These are phyloP conservation scores for Fusarium aywerte DNA, from an alignment of 2,329 filamentous ascomycete genomes.

Conservation along the genomic window DNA sequence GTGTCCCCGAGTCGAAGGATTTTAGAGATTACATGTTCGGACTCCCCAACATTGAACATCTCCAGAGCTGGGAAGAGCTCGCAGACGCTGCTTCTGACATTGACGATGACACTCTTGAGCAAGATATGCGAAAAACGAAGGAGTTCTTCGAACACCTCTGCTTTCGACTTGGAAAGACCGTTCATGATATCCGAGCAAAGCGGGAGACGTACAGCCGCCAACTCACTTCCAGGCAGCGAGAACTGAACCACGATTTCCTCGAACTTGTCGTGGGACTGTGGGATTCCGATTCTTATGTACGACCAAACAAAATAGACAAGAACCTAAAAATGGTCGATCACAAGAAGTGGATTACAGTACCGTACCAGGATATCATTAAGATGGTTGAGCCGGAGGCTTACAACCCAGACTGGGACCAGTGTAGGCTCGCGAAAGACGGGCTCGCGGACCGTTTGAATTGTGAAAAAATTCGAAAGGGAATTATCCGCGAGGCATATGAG, in stretches of 20 bases:
- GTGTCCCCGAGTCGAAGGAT: slow-evolving; percentile 15
- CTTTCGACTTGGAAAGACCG: slow-evolving; percentile 54
- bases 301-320: slow-evolving; percentile 31
- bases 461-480: slow-evolving; percentile 50
- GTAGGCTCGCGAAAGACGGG: not conserved
- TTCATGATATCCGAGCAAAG: slow-evolving; percentile 28
- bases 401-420: not conserved
- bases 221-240: slow-evolving; percentile 21
- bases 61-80: slow-evolving; percentile 12
- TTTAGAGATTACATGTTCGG: slow-evolving; percentile 20
- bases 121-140: slow-evolving; percentile 14
- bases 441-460: slow-evolving; percentile 17
- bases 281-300: slow-evolving; percentile 27
- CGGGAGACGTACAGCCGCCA: not conserved
- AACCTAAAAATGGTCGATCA: slow-evolving; percentile 7
- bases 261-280: slow-evolving; percentile 21
- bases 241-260: slow-evolving; percentile 28
- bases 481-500: slow-evolving; percentile 58
- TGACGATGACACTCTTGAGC: not conserved
- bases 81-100: not conserved
- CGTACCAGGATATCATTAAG: slow-evolving; percentile 48
- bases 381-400: slow-evolving; percentile 47
- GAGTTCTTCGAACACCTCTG: slow-evolving; percentile 47
- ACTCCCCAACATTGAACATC: slow-evolving; percentile 32
- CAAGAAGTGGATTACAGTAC: slow-evolving; percentile 19